Evolutionary conservation across 2,329 filamentous ascomycete species (phyloP).

Genomic region (Didymella lethalis): DNA sequence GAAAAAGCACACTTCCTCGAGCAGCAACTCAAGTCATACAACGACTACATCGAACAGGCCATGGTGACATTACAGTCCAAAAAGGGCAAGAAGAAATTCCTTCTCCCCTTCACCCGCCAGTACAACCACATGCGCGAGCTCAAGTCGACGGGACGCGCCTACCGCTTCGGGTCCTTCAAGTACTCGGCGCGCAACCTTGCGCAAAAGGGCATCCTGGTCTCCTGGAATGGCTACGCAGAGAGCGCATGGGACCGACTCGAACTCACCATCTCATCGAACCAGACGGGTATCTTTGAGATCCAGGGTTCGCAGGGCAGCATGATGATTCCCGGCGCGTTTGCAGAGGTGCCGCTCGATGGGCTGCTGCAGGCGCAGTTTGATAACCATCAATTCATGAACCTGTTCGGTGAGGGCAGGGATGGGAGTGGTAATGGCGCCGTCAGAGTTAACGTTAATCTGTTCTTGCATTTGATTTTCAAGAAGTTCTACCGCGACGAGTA

Average conservation of each 20-base stretch:
- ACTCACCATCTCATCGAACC: constrained; percentile 90
- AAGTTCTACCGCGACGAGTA: constrained; percentile 79
- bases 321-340: constrained; percentile 93
- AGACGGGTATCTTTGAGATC: constrained; percentile 91
- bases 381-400: constrained; percentile 92
- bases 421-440: constrained; percentile 56
- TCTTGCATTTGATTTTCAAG: constrained; percentile 97
- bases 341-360: constrained; percentile 88
- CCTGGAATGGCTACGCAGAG: constrained; percentile 84
- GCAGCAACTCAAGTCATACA: constrained; percentile 94
- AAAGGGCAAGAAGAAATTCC: constrained; percentile 92
- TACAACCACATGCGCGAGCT: constrained; percentile 98
- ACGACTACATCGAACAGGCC: constrained; percentile 98
- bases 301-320: constrained; percentile 92
- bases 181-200: constrained; percentile 88
- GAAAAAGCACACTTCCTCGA: constrained; percentile 93
- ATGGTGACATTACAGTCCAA: constrained; percentile 98
- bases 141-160: constrained; percentile 87
- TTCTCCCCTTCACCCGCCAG: constrained; percentile 96
- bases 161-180: constrained; percentile 98
- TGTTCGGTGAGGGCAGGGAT: constrained; percentile 65
- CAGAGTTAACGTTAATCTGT: constrained; percentile 92
- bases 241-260: constrained; percentile 92
- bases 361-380: constrained; percentile 97
- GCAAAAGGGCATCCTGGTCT: constrained; percentile 92